Percentiles rank a stretch among this genome's conserved stretches.
phyloP scores from a whole-genome alignment of 164 flowering plant species.

The Piper longum region DNA sequence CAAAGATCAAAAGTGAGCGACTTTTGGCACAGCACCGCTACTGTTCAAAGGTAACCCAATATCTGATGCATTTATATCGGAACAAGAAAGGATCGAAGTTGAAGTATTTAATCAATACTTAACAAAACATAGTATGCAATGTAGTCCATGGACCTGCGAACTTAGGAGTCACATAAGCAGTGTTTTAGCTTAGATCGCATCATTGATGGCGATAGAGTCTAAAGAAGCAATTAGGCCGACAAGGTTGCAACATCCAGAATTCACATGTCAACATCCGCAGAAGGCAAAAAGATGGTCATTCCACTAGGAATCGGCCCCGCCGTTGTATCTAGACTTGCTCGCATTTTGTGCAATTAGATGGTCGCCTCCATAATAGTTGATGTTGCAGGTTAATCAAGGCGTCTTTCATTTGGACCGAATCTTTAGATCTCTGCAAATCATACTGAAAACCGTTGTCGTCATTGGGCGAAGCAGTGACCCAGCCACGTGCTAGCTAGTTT shows the following conservation, averaged over 20 bases:
- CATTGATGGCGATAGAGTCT: not conserved
- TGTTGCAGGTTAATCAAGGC: not conserved
- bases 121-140: too few relatives aligned
- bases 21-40: too few relatives aligned
- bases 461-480: not conserved
- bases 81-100: too few relatives aligned
- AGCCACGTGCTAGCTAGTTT: too few relatives aligned
- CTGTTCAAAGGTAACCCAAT: too few relatives aligned
- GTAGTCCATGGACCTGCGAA: not conserved
- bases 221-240: too few relatives aligned
- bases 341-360: not conserved
- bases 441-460: not conserved
- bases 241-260: too few relatives aligned
- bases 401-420: not conserved
- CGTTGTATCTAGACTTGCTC: not conserved
- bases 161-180: not conserved
- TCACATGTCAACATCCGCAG: not conserved
- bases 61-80: too few relatives aligned
- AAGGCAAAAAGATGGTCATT: not conserved
- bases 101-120: too few relatives aligned
- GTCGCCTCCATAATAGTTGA: not conserved
- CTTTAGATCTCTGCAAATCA: not conserved
- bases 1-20: too few relatives aligned
- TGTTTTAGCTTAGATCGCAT: not conserved
- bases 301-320: not conserved